phyloP scores from a whole-genome alignment of 106 monocot species.

The Phalaenopsis equestris region DNA sequence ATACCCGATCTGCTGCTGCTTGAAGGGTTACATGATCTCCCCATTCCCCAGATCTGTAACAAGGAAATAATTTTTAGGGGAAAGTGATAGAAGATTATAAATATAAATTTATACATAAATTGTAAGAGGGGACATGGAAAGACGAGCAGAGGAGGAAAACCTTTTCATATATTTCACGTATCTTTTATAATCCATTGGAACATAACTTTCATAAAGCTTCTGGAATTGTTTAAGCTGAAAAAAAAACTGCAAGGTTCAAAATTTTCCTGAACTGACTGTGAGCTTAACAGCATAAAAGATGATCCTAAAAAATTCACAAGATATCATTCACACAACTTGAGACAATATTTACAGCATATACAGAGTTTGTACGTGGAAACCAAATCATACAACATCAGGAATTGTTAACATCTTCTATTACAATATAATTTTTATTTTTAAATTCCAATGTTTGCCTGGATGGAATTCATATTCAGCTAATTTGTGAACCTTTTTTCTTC shows the following conservation, averaged over 20 bases:
- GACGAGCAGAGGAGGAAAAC: constrained; percentile 28
- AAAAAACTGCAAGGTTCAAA: constrained; percentile 8
- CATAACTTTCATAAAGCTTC: constrained; percentile 79
- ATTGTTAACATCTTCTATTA: not conserved
- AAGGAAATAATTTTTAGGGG: not conserved
- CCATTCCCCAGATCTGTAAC: constrained; percentile 78
- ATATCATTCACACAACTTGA: constrained; percentile 1
- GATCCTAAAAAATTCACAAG: not conserved
- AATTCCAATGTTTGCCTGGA: too few species aligned
- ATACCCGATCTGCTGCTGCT: constrained; percentile 88
- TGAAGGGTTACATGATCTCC: constrained; percentile 89
- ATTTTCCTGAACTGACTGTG: not conserved
- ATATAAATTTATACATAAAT: not conserved
- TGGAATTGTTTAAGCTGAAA: constrained; percentile 68
- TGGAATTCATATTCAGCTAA: too few species aligned
- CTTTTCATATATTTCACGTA: constrained; percentile 88
- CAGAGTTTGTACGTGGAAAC: not conserved
- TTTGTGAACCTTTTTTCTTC: too few species aligned
- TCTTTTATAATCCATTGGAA: constrained; percentile 77
- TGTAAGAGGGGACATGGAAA: not conserved
- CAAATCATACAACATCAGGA: not conserved
- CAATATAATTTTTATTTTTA: too few species aligned
- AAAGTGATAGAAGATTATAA: not conserved
- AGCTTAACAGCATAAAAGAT: not conserved
- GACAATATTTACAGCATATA: not conserved